phyloP scores from a whole-genome alignment of 1,284 basidiomycete species.

The Austroboletus olivaceoglutinosus region DNA sequence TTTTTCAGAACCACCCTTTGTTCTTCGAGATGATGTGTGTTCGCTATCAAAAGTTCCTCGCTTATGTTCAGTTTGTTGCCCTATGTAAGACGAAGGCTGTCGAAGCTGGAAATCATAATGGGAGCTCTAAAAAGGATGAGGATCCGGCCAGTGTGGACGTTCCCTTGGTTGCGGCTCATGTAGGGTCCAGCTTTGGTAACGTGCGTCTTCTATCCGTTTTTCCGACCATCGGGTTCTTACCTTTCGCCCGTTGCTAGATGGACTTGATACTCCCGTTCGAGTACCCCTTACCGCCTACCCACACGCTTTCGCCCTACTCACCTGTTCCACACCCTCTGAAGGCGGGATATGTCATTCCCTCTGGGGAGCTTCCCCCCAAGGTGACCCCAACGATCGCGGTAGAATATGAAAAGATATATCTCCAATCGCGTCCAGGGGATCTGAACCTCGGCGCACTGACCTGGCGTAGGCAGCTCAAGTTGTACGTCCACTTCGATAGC shows the following conservation, averaged over 20 bases:
- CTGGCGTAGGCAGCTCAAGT: constrained; percentile 19
- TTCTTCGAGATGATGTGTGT: constrained; percentile 44
- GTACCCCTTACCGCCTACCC: constrained; percentile 22
- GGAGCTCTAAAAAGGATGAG: background rate
- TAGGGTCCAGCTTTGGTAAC: constrained; percentile 16
- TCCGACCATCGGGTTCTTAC: background rate
- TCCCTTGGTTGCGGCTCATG: constrained; percentile 6
- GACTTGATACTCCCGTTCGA: constrained; percentile 10
- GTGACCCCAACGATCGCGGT: constrained; percentile 7
- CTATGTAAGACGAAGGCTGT: constrained; percentile 14
- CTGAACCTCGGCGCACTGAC: constrained; percentile 44
- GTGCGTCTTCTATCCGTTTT: constrained; percentile 2
- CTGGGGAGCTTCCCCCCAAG: background rate
- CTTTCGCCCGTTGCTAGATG: constrained; percentile 10
- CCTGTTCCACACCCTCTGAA: constrained; percentile 14
- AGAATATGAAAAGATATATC: constrained; percentile 15
- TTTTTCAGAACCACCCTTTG: constrained; percentile 42
- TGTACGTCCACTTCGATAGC: constrained; percentile 41
- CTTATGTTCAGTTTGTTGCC: constrained; percentile 20
- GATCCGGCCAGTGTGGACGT: constrained; percentile 6
- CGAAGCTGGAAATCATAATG: background rate
- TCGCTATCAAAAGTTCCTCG: constrained; percentile 27
- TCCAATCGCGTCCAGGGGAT: constrained; percentile 47
- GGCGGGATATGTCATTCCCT: constrained; percentile 20
- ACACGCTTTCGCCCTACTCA: constrained; percentile 24